Base-by-base conservation (phyloP, 2,329 filamentous ascomycete species). In the Conoideocrella luteorostrata region DNA sequence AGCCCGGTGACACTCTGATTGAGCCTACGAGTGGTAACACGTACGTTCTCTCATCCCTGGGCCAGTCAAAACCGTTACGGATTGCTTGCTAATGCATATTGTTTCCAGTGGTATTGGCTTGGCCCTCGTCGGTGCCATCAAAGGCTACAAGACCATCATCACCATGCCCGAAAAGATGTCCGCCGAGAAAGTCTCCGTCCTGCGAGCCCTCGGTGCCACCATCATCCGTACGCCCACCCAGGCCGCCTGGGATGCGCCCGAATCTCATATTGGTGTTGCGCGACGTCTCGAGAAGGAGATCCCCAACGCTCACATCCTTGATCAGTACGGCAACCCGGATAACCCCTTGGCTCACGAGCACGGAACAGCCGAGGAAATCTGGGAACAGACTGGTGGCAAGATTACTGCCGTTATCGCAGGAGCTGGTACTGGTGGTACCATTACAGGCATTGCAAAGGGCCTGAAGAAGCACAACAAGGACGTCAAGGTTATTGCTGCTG, bases 151-250 rank as follows among this genome's bases (percentile, higher is more conserved):
- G 68, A 94, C 90, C 32, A 97, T 98, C 68, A 98, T 98, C 65
- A 98, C 93, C 10, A 80, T 98, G 36, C 93, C 93, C 41, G 93
- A 98, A 71, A 98, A 98, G 75, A 98, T 98, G 93, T 96, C 89
- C 2, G 86, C 89, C 38, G 93, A 98, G 69, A 98, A 98, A 69
- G 93, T 98, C 30, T 86, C 91, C 2, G 93, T 98, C 22, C 77
- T 98, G 49, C 86, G 89, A 56, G 91, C 93, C 23, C 78, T 98
- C 41, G 91, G 91, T 51, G 93, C 93, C 33, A 96, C 94, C 60
- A 97, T 98, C 67, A 96, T 98, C 64, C 84, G 93, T 43, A 98
- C 93, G 4, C 93, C 93, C 20, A 98, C 90, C 26, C 88, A 95
- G 66, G 93, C 93, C 29, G 91, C 93, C 33, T 97, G 81, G 73